Base-by-base conservation (phyloP, 345 rosid genomes). In the Murraya paniculata region DNA sequence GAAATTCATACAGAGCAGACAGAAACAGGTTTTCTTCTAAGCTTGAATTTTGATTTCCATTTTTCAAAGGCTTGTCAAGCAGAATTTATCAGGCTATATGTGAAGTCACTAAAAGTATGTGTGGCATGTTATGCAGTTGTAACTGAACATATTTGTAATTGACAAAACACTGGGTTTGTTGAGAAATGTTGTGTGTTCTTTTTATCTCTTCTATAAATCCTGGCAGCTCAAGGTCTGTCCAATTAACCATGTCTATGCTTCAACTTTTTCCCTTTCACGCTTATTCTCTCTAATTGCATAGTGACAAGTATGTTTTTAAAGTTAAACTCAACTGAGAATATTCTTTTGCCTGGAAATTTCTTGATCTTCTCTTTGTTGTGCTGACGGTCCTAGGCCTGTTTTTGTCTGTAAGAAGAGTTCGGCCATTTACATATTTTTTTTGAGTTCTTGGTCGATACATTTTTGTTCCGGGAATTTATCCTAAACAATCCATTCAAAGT, bases 1-100 rank as follows among this genome's bases (percentile, higher is more conserved):
- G 81, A 94, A 91, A 80, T 93, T 94, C 86, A 97, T 94, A 79
- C 99, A 97, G 85, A 84, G 97, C 86, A 89, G 96, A 67, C 95
- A 91, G 85, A 91, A 92, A 93, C 97, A 97, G 98, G 98, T 97
- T 76, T 72, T 73, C 76, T 64, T 55, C 27, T 65, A 5, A 82
- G 74, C 30, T 66, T 77, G 25, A 73, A 35, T 33, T 56, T 11
- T 3, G 3, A 33, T 36, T 66, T 21, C 10, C 31, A 33, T 57
- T 33, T 56, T 57, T 61, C 38, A n/a, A 24, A 73, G 48, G 22
- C 35, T 58, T 36, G 38, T 67, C 30, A 38, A 25, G 60, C 66
- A 28, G 70, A 30, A 48, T 39, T 39, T 59, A 5, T 30, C 30
- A 56, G 39, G 24, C 22, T 66, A 8, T 62, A 21, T 22, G n/a